Conservation (phyloP, 768 basidiomycete genomes). For the Psilocybe cyanescens region DNA sequence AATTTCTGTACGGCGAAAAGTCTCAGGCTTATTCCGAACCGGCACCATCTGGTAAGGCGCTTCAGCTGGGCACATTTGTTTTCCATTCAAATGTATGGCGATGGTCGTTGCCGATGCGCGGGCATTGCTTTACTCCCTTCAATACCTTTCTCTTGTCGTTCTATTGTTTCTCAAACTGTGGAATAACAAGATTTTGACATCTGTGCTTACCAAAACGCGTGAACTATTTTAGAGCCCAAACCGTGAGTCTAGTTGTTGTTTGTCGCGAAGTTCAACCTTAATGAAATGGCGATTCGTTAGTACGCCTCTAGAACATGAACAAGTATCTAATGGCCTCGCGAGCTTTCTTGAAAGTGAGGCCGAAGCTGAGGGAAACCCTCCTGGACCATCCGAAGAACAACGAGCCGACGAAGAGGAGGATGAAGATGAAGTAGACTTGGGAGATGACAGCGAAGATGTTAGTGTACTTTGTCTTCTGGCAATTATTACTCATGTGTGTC, state of each 20-base stretch:
- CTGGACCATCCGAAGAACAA: conserved; percentile 6
- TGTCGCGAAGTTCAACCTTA: conserved; percentile 12
- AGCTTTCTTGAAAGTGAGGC: conserved; percentile 53
- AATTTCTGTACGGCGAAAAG: conserved; percentile 74
- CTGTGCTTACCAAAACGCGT: conserved; percentile 37
- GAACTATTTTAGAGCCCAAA: conserved; percentile 54
- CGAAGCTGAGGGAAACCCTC: conserved; percentile 7
- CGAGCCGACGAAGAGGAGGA: conserved; percentile 43
- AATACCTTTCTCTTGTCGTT: conserved; percentile 29
- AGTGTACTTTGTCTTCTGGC: conserved; percentile 22
- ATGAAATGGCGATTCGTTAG: conserved; percentile 26
- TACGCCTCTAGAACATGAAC: conserved; percentile 43
- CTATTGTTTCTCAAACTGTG: conserved; percentile 33
- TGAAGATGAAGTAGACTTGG: conserved; percentile 33
- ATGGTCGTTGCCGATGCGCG: neutral
- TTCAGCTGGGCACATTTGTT: conserved; percentile 14
- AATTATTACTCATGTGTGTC: neutral
- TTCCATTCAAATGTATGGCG: conserved; percentile 6
- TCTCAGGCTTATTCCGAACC: conserved; percentile 35
- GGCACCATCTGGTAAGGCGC: conserved; percentile 52
- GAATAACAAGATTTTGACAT: conserved; percentile 46
- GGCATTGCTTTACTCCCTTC: conserved; percentile 6
- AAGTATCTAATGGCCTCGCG: conserved; percentile 51
- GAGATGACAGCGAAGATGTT: conserved; percentile 47
- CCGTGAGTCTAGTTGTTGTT: conserved; percentile 55